Conservation (phyloP, 129 eudicot species). For the Arctium minus region DNA sequence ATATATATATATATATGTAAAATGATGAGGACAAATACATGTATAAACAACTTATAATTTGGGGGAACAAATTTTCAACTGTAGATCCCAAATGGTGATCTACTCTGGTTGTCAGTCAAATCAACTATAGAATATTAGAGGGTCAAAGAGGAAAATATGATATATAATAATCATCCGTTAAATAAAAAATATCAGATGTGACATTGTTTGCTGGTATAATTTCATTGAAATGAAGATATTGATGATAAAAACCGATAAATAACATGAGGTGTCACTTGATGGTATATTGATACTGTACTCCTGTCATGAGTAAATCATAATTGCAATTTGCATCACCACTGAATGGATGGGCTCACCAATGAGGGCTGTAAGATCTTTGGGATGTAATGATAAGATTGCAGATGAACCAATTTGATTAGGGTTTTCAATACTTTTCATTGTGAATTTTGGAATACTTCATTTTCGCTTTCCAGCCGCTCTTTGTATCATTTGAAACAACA, state of each 20-base stretch:
- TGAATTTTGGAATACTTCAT: background rate
- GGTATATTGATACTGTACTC: background rate
- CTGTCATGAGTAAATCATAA: background rate
- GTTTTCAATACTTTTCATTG: background rate
- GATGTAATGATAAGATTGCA: background rate
- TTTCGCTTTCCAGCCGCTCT: background rate
- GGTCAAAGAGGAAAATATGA: background rate
- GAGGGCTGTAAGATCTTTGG: background rate
- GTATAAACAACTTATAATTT: background rate
- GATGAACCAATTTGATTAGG: background rate
- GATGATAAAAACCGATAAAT: background rate
- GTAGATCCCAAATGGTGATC: background rate
- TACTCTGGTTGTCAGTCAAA: background rate
- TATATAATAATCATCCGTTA: background rate
- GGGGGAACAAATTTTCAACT: background rate
- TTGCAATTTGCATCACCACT: background rate
- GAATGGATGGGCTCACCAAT: background rate
- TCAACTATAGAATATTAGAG: background rate
- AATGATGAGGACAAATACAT: no score
- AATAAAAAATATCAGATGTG: background rate
- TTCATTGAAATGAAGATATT: background rate
- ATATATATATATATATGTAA: no score
- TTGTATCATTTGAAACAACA: background rate
- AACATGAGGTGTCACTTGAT: background rate
- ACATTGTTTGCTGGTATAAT: background rate